phyloP scores from a whole-genome alignment of 2,329 filamentous ascomycete genomes.

The Apiospora sp. region DNA sequence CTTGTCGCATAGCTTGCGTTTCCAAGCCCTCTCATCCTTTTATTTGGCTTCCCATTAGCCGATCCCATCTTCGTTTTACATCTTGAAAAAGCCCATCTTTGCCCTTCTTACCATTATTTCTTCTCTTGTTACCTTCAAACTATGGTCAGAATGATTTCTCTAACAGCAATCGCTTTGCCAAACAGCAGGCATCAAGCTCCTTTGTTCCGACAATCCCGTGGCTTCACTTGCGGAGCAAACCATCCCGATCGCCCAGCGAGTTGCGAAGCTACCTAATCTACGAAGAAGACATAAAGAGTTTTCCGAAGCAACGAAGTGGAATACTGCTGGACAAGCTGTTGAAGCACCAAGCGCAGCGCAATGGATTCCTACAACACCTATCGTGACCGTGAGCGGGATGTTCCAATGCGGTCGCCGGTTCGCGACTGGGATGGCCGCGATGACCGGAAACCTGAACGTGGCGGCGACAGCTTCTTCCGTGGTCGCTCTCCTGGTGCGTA shows the following conservation, averaged over 20 bases:
- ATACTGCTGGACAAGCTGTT: conserved; percentile 14
- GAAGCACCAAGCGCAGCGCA: conserved; percentile 4
- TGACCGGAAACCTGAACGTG: conserved; percentile 63
- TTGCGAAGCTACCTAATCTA: conserved; percentile 3
- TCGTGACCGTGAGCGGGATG: conserved; percentile 61
- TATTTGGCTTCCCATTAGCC: conserved; percentile 42
- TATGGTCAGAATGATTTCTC: conserved; percentile 57
- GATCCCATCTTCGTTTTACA: conserved; percentile 34
- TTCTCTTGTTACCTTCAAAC: conserved; percentile 22
- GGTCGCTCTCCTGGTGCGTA: conserved; percentile 75
- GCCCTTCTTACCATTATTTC: conserved; percentile 28
- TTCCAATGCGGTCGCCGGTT: conserved; percentile 61
- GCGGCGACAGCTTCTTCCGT: conserved; percentile 68
- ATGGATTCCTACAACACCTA: conserved; percentile 66
- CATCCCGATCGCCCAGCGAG: conserved; percentile 1
- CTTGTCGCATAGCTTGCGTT: conserved; percentile 43
- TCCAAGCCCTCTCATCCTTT: conserved; percentile 37
- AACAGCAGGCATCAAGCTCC: conserved; percentile 52
- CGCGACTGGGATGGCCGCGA: conserved; percentile 61
- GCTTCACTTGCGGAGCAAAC: conserved; percentile 37
- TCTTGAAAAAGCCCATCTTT: conserved; percentile 33
- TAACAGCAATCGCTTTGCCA: conserved; percentile 63
- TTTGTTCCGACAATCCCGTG: conserved; percentile 26
- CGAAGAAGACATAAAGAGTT: not conserved
- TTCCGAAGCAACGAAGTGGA: not conserved